Evolutionary conservation across 2,329 filamentous ascomycete species (phyloP).

Genomic region (Sordariomycetes sp.): DNA sequence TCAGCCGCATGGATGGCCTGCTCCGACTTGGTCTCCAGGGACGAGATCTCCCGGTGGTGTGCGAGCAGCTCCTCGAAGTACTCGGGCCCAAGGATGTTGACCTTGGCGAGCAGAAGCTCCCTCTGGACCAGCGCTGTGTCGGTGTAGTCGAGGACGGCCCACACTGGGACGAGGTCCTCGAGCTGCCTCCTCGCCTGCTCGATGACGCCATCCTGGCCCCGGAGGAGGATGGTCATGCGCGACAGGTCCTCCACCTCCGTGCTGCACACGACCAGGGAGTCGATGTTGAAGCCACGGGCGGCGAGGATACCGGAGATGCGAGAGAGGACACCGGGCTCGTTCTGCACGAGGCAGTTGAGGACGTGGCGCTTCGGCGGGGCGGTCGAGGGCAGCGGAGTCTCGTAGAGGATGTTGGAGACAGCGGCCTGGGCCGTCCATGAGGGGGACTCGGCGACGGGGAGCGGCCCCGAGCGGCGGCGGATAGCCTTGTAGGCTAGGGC

Average conservation of each 20-base stretch:
- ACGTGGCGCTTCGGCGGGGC: slow-evolving; percentile 88
- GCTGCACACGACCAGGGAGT: slow-evolving; percentile 93
- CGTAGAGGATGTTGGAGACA: slow-evolving; percentile 97
- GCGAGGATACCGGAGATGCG: slow-evolving; percentile 94
- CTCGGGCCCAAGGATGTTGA: slow-evolving; percentile 93
- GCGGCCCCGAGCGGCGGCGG: slow-evolving; percentile 77
- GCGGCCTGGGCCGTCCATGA: slow-evolving; percentile 87
- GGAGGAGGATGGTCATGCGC: slow-evolving; percentile 97
- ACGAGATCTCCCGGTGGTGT: slow-evolving; percentile 83
- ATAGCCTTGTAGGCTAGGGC: slow-evolving; percentile 96
- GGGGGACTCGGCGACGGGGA: slow-evolving; percentile 65
- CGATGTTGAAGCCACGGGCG: slow-evolving; percentile 96
- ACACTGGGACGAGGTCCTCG: slow-evolving; percentile 94
- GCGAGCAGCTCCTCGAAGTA: slow-evolving; percentile 96
- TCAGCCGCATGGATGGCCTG: slow-evolving; percentile 16
- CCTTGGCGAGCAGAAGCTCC: slow-evolving; percentile 88
- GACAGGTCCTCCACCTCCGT: slow-evolving; percentile 95
- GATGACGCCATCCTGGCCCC: slow-evolving; percentile 91
- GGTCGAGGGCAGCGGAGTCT: slow-evolving; percentile 77
- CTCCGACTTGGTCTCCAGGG: slow-evolving; percentile 26
- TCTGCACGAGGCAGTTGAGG: slow-evolving; percentile 97
- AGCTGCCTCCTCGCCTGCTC: slow-evolving; percentile 93
- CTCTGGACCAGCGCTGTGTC: slow-evolving; percentile 86
- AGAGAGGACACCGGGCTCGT: slow-evolving; percentile 94
- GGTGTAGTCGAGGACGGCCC: slow-evolving; percentile 97